These are phyloP conservation scores for Podila clonocystis DNA, from an alignment of 192 early-diverging fungal genomes.

Conservation along the genomic window DNA sequence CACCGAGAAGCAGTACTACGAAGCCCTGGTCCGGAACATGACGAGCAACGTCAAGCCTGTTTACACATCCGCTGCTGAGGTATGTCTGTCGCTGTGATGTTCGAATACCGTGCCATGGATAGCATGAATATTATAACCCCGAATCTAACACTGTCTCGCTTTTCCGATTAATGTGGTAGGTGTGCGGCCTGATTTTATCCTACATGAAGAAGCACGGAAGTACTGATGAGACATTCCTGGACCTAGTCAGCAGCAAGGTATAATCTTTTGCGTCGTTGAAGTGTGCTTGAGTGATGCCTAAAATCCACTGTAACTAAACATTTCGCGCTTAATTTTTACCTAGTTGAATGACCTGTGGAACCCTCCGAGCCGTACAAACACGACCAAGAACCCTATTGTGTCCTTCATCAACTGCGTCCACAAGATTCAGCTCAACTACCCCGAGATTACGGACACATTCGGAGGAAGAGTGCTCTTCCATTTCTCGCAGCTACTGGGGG, in stretches of 20 bases:
- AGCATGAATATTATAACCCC: too few relatives aligned
- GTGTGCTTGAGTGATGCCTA: background rate
- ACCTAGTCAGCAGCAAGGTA: slow-evolving; percentile 45
- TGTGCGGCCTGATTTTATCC: slow-evolving; percentile 43
- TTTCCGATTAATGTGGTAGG: background rate
- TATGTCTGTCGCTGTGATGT: background rate
- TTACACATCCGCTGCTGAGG: slow-evolving; percentile 67
- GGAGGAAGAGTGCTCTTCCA: slow-evolving; percentile 57
- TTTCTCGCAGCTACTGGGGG: slow-evolving; percentile 59
- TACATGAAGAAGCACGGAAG: slow-evolving; percentile 50
- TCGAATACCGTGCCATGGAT: too few relatives aligned
- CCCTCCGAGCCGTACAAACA: slow-evolving; percentile 4
- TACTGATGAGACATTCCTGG: slow-evolving; percentile 23
- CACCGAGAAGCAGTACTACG: slow-evolving; percentile 54
- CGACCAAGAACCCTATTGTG: background rate
- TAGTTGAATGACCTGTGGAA: background rate
- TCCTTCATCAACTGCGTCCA: slow-evolving; percentile 53
- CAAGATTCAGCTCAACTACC: slow-evolving; percentile 55
- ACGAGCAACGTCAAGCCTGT: slow-evolving; percentile 43
- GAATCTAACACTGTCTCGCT: background rate
- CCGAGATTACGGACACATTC: slow-evolving; percentile 45
- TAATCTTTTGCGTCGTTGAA: background rate
- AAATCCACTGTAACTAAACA: background rate
- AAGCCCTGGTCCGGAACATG: slow-evolving; percentile 56
- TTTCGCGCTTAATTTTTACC: slow-evolving; percentile 7